Evolutionary conservation across 176 grass and related monocot species (phyloP).

Genomic region (barley (Hordeum vulgare)): DNA sequence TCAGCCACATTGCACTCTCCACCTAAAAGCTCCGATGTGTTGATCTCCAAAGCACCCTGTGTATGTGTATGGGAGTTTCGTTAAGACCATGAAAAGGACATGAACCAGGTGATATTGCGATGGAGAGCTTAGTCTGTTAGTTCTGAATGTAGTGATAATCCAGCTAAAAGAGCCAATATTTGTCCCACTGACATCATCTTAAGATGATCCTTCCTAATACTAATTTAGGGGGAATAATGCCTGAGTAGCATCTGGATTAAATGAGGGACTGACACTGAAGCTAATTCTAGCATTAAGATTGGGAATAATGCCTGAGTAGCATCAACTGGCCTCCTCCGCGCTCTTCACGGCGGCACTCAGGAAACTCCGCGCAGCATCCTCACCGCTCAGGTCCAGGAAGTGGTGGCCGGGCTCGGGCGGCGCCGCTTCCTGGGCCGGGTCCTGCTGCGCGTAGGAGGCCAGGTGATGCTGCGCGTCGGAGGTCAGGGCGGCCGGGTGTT

Average conservation of each 20-base stretch:
- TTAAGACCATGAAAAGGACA: not conserved
- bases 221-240: not conserved
- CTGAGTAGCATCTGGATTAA: not conserved
- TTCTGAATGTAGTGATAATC: not conserved
- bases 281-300: not conserved
- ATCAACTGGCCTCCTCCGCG: no score
- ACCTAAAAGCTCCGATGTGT: not conserved
- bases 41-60: not conserved
- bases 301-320: no score
- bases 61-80: not conserved
- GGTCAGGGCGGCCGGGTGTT: no score
- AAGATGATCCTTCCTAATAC: not conserved
- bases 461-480: slow-evolving; percentile 9
- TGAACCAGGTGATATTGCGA: not conserved
- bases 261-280: not conserved
- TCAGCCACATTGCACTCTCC: not conserved
- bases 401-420: no score
- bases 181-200: not conserved
- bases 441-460: not conserved
- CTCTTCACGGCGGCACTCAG: no score
- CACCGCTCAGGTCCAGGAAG: no score
- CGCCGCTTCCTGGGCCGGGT: no score
- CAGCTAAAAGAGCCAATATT: not conserved
- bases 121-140: not conserved
- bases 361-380: no score